phyloP scores from a whole-genome alignment of 768 basidiomycete species.

The Suillus decipiens region DNA sequence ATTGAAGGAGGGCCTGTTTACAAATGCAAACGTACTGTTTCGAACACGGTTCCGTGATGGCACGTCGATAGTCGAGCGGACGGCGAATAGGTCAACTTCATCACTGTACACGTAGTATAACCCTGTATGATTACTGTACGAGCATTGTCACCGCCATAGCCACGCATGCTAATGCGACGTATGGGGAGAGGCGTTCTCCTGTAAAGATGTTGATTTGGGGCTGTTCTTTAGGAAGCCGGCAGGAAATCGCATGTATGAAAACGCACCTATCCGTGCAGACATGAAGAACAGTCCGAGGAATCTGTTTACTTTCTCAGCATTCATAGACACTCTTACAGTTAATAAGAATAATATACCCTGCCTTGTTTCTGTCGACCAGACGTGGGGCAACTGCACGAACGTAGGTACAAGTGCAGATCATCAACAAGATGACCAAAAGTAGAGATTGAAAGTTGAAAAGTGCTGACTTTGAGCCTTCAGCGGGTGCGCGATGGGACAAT shows the following conservation, averaged over 20 bases:
- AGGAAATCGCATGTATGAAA: neutral
- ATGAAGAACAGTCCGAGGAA: constrained; percentile 94
- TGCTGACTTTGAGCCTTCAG: constrained; percentile 61
- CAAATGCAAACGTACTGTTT: constrained; percentile 96
- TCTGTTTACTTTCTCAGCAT: constrained; percentile 40
- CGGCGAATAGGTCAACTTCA: constrained; percentile 64
- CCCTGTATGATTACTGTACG: constrained; percentile 33
- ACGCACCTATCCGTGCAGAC: constrained; percentile 89
- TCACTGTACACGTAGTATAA: constrained; percentile 32
- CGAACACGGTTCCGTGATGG: constrained; percentile 92
- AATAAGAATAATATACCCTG: constrained; percentile 62
- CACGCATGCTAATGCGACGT: constrained; percentile 90
- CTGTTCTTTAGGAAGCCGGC: constrained; percentile 3
- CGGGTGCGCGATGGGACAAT: too few species aligned
- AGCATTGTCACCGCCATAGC: constrained; percentile 86
- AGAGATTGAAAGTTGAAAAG: constrained; percentile 98
- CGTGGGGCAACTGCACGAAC: constrained; percentile 87
- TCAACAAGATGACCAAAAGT: constrained; percentile 86
- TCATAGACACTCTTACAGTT: constrained; percentile 1
- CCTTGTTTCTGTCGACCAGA: constrained; percentile 89
- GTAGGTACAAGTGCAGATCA: constrained; percentile 98
- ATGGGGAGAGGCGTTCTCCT: constrained; percentile 97
- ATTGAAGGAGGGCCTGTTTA: constrained; percentile 95
- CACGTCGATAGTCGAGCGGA: constrained; percentile 86
- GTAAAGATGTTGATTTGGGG: constrained; percentile 8